Percentiles rank a stretch among this genome's conserved stretches.
These are phyloP conservation scores for Colletotrichum musicola DNA, from an alignment of 2,329 filamentous ascomycete genomes.

Conservation along the genomic window DNA sequence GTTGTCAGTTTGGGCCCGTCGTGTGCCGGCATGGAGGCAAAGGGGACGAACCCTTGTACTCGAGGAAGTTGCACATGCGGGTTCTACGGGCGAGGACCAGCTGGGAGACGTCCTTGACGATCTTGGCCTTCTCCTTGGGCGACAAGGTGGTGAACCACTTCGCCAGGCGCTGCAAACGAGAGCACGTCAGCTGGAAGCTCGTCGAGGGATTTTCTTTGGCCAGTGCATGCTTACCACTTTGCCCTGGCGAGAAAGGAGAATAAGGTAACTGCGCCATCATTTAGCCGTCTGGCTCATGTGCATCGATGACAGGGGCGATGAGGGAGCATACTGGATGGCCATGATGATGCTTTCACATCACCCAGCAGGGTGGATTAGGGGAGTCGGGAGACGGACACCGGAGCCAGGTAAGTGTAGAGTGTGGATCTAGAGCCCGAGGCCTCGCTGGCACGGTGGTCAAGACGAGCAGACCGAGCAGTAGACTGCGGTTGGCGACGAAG, in stretches of 20 bases:
- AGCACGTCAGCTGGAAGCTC: background rate
- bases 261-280: slow-evolving; percentile 80
- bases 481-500: slow-evolving; percentile 44
- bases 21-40: background rate
- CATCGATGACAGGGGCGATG: slow-evolving; percentile 3
- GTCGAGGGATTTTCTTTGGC: background rate
- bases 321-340: slow-evolving; percentile 58
- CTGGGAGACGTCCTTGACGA: slow-evolving; percentile 99
- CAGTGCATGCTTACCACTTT: slow-evolving; percentile 84
- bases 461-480: slow-evolving; percentile 24
- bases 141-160: slow-evolving; percentile 99
- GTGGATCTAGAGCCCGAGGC: slow-evolving; percentile 27
- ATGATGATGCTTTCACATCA: slow-evolving; percentile 48
- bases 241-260: slow-evolving; percentile 96
- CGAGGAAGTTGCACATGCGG: slow-evolving; percentile 99
- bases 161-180: slow-evolving; percentile 81
- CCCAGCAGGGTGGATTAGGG: slow-evolving; percentile 32
- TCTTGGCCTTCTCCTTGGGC: slow-evolving; percentile 99
- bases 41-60: slow-evolving; percentile 85
- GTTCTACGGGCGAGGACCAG: slow-evolving; percentile 95
- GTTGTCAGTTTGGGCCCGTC: slow-evolving; percentile 20
- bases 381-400: slow-evolving; percentile 32
- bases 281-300: slow-evolving; percentile 34
- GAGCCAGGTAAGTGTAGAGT: slow-evolving; percentile 13
- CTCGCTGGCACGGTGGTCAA: slow-evolving; percentile 9